Evolutionary conservation across 805 yeast species (phyloP).

Genomic region (Groenewaldozyma tartarivorans): DNA sequence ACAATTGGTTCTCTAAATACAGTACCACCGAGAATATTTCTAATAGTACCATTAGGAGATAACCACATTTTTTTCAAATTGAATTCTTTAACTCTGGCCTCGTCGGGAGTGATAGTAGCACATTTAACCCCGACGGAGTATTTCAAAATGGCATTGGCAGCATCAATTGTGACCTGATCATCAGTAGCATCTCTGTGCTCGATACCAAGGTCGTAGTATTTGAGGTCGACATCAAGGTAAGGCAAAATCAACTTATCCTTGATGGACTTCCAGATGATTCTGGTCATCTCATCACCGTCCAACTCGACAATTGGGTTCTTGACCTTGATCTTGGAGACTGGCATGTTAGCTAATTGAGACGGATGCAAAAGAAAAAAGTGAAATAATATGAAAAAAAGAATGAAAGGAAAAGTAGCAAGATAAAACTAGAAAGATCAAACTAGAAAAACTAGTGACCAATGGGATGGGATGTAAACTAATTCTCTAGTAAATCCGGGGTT

Average conservation of each 20-base stretch:
- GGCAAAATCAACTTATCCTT: constrained; percentile 80
- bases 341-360: constrained; percentile 5
- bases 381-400: not conserved
- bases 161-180: constrained; percentile 80
- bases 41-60: constrained; percentile 93
- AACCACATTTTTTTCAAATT: constrained; percentile 92
- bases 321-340: constrained; percentile 54
- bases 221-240: constrained; percentile 74
- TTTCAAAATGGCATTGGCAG: constrained; percentile 81
- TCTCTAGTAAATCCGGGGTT: no score
- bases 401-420: no score
- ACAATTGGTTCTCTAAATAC: constrained; percentile 96
- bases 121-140: constrained; percentile 93
- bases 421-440: no score
- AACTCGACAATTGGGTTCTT: constrained; percentile 87
- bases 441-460: no score
- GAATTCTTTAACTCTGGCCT: constrained; percentile 88
- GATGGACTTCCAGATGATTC: constrained; percentile 90
- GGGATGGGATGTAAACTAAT: no score
- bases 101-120: constrained; percentile 95
- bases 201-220: constrained; percentile 86
- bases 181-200: constrained; percentile 79
- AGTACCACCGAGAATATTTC: constrained; percentile 93
- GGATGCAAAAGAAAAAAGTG: no score
- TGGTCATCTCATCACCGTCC: constrained; percentile 97